A percentile compares a stretch with the other conserved stretches of the same genome.
Evolutionary conservation across 2,329 filamentous ascomycete genomes (phyloP).

Genomic region (Colletotrichum sojae): DNA sequence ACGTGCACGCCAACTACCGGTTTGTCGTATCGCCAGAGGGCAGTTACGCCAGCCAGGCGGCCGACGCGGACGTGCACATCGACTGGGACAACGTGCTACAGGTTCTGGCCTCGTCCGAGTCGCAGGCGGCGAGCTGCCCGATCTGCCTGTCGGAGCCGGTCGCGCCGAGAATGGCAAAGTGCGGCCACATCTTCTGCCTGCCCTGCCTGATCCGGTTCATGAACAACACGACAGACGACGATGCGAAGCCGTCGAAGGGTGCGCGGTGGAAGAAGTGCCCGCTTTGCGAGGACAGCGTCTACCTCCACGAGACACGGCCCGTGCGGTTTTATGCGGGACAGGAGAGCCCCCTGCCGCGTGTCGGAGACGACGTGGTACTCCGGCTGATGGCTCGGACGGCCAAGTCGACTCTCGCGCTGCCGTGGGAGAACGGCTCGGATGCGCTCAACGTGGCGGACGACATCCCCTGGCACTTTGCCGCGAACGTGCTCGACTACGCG

Average conservation of each 20-base stretch:
- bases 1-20: conserved; percentile 94
- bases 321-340: conserved; percentile 94
- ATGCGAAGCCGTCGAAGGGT: conserved; percentile 75
- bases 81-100: conserved; percentile 94
- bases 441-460: conserved; percentile 78
- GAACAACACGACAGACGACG: conserved; percentile 85
- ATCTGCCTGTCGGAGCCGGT: conserved; percentile 95
- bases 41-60: conserved; percentile 84
- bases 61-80: conserved; percentile 89
- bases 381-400: conserved; percentile 86
- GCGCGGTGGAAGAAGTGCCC: conserved; percentile 94
- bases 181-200: conserved; percentile 96
- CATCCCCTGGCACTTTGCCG: conserved; percentile 95
- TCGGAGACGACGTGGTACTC: conserved; percentile 91
- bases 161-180: conserved; percentile 95
- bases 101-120: conserved; percentile 90
- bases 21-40: conserved; percentile 91
- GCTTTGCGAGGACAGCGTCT: conserved; percentile 95
- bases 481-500: conserved; percentile 94
- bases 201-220: conserved; percentile 96
- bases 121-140: conserved; percentile 89
- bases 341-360: conserved; percentile 82
- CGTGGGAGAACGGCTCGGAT: conserved; percentile 82
- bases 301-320: conserved; percentile 88
- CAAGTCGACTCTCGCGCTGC: conserved; percentile 88